Base-by-base conservation (phyloP, 495 filamentous ascomycete species). In the Rostrohypoxylon terebratum region DNA sequence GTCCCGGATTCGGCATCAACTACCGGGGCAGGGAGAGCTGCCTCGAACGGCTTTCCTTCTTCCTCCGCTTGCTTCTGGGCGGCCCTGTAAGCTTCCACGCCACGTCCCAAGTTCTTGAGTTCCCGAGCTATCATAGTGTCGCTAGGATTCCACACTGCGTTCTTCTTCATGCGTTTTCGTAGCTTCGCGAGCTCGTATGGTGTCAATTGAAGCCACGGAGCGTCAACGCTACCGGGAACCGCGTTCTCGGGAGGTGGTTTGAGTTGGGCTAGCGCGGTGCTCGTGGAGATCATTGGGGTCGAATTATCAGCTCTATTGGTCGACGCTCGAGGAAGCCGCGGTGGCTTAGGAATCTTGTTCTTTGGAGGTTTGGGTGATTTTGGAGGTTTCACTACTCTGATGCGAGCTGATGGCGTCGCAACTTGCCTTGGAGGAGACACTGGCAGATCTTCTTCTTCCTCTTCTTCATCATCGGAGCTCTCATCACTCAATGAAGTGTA, bases 101-200 rank as follows among this genome's bases (percentile, higher is more conserved):
- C 96, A 42, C 96, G 91, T 13, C 91, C 91, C 18, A 92, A 84
- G 8, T 86, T 83, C 48, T 90, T 90, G 8, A 99, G 86, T 78
- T 98, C 94, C 11, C 94, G 88, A 21, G 93, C 88, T 48, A 98
- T 95, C 96, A 99, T 99, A 0, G 96, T 97, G 68, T 96, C 93
- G 73, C 93, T 97, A 0, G 96, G 96, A 40, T 90, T 90, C 96
- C 96, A 99, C 6, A 94, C 89, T 0, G 95, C 92, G 73, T 99
- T 99, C 87, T 99, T 99, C 83, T 99, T 99, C 96, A 99, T 99
- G 59, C 93, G 88, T 81, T 98, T 98, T 51, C 96, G 87, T 13
- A 99, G 84, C 57, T 90, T 90, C 3, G 93, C 94, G 82, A 99
- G 93, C 73, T 99, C 96, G 81, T 90, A 98, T 25, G 91, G 88